phyloP scores from a whole-genome alignment of 345 rosid species.

The Citrus maxima region DNA sequence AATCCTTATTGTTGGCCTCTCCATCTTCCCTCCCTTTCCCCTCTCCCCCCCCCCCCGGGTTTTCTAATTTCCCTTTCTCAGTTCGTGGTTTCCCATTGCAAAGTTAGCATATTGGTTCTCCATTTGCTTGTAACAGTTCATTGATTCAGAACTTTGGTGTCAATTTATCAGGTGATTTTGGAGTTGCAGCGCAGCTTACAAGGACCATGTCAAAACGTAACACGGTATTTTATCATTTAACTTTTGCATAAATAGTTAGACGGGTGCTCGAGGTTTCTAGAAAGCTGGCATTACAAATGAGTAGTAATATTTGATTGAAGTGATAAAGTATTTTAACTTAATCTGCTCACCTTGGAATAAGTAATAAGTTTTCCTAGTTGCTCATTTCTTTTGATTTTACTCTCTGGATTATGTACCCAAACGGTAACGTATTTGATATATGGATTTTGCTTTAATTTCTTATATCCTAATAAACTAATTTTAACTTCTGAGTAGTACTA shows the following conservation, averaged over 20 bases:
- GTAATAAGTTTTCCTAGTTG: not conserved
- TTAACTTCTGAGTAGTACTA: not conserved
- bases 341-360: not conserved
- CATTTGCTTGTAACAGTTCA: not conserved
- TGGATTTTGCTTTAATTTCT: not conserved
- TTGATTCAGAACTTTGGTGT: conserved; percentile 7
- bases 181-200: conserved; percentile 98
- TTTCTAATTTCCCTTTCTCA: not conserved
- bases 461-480: not conserved
- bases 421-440: not conserved
- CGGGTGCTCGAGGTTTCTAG: not conserved
- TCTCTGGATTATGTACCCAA: not conserved
- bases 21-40: not conserved
- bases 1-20: not conserved
- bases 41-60: no score
- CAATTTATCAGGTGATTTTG: conserved; percentile 80
- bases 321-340: not conserved
- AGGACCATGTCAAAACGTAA: conserved; percentile 99
- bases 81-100: not conserved
- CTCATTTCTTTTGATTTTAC: not conserved
- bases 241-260: not conserved
- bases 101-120: not conserved
- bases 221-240: conserved; percentile 49
- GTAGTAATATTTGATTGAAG: not conserved
- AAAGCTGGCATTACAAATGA: not conserved